Evolutionary conservation across 2,329 filamentous ascomycete genomes (phyloP).

Genomic region (Penicillium sp.): DNA sequence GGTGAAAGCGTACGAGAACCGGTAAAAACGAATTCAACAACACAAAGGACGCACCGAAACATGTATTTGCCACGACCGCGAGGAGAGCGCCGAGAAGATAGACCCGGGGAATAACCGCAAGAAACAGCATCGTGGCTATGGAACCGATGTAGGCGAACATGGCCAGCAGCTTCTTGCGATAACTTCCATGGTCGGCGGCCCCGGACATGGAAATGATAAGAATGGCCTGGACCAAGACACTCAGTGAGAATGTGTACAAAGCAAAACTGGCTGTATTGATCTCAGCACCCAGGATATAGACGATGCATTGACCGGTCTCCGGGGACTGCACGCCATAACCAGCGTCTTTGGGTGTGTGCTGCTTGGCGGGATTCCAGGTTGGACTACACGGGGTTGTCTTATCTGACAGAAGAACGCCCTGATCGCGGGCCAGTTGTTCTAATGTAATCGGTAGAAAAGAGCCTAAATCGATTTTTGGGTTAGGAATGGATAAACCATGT

Average conservation of each 20-base stretch:
- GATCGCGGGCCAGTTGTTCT: constrained; percentile 89
- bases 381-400: constrained; percentile 73
- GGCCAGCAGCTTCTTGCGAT: constrained; percentile 85
- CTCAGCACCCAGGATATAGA: constrained; percentile 78
- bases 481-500: not conserved
- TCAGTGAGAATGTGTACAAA: constrained; percentile 97
- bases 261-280: constrained; percentile 97
- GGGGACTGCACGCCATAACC: constrained; percentile 26
- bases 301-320: constrained; percentile 71
- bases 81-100: constrained; percentile 83
- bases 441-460: constrained; percentile 96
- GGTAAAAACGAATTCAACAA: constrained; percentile 94
- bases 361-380: constrained; percentile 56
- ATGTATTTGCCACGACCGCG: constrained; percentile 89
- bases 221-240: constrained; percentile 84
- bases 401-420: constrained; percentile 83
- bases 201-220: constrained; percentile 96
- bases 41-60: constrained; percentile 93
- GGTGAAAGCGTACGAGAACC: constrained; percentile 84
- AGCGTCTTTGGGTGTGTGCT: constrained; percentile 9
- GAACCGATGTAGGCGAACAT: constrained; percentile 84
- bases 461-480: constrained; percentile 53
- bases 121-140: constrained; percentile 82
- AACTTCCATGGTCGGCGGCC: constrained; percentile 90
- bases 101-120: constrained; percentile 73